These are phyloP conservation scores for Phialocephala subalpina DNA, from an alignment of 2,329 filamentous ascomycete species.

Conservation along the genomic window DNA sequence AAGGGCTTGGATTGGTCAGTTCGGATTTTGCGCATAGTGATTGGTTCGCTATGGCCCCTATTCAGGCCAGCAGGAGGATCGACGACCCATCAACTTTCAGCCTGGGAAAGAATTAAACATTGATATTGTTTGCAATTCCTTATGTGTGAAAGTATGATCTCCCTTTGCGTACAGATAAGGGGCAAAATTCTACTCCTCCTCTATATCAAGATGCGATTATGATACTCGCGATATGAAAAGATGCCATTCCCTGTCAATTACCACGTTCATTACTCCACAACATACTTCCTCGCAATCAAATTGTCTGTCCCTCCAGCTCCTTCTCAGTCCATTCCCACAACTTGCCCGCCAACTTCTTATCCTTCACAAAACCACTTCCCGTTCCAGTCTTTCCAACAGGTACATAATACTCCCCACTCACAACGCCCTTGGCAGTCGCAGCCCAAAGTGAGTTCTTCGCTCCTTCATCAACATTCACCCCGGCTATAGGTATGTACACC, in stretches of 20 bases:
- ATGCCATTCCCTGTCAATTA: no score
- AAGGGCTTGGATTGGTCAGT: neutral
- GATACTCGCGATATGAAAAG: no score
- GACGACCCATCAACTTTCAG: no score
- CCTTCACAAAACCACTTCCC: constrained; percentile 33
- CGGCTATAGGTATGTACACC: constrained; percentile 9
- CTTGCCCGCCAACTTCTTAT: constrained; percentile 42
- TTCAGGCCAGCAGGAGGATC: neutral
- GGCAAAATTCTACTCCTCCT: no score
- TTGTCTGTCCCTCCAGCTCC: constrained; percentile 33
- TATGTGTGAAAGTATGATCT: no score
- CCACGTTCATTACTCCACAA: no score
- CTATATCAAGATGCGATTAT: no score
- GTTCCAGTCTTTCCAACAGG: constrained; percentile 45
- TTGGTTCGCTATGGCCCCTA: neutral
- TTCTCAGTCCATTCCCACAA: constrained; percentile 49
- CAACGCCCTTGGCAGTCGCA: constrained; percentile 35
- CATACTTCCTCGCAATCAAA: neutral
- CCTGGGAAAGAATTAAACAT: no score
- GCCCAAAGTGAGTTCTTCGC: constrained; percentile 51
- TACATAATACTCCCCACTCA: constrained; percentile 47
- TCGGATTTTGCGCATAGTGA: neutral
- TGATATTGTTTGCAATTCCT: no score
- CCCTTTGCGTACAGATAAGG: no score
- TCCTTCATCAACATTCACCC: constrained; percentile 38